phyloP scores from a whole-genome alignment of 2,329 filamentous ascomycete species.

The Ceratocystis harringtonii region DNA sequence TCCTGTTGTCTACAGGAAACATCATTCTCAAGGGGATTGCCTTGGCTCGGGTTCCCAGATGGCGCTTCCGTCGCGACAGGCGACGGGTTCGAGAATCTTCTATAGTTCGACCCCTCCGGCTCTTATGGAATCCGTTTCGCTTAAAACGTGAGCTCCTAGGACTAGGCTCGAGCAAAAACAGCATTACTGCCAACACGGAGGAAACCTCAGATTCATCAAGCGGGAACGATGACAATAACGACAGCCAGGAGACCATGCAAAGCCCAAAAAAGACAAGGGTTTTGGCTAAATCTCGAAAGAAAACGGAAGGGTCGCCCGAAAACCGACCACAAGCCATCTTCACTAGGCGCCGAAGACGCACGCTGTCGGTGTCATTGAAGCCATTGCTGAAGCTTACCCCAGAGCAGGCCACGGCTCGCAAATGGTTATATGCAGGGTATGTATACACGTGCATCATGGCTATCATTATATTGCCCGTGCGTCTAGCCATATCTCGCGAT shows the following conservation, averaged over 20 bases:
- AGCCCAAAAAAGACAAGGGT: not conserved
- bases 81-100: not conserved
- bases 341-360: constrained; percentile 50
- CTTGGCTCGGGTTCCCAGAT: constrained; percentile 75
- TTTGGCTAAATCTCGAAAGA: not conserved
- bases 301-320: not conserved
- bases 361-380: constrained; percentile 47
- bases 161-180: constrained; percentile 23
- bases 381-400: constrained; percentile 71
- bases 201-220: constrained; percentile 1
- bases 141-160: constrained; percentile 15
- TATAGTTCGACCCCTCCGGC: constrained; percentile 4
- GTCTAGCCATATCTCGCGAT: constrained; percentile 49
- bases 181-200: not conserved
- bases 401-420: constrained; percentile 57
- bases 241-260: not conserved
- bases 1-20: constrained; percentile 58
- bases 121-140: constrained; percentile 8
- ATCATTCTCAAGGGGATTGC: constrained; percentile 73
- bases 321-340: not conserved
- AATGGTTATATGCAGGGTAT: constrained; percentile 71
- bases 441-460: constrained; percentile 53
- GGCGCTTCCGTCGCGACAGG: constrained; percentile 57
- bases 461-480: constrained; percentile 56
- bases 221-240: not conserved